Conservation (phyloP, 1,284 basidiomycete genomes). For the Ganoderma sp. region DNA sequence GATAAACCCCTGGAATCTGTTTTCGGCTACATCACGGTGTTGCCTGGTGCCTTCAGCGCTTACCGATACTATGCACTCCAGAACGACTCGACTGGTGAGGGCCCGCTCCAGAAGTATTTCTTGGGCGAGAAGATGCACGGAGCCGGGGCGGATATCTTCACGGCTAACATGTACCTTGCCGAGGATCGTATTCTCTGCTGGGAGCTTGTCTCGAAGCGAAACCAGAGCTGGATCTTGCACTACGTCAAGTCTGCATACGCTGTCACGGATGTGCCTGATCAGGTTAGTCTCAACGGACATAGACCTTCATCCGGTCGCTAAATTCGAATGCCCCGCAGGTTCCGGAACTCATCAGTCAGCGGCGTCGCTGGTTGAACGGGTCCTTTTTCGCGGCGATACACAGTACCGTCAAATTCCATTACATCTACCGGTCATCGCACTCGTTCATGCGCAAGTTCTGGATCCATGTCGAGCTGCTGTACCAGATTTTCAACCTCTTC, state of each 20-base stretch:
- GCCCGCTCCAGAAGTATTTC: constrained; percentile 94
- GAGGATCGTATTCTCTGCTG: constrained; percentile 93
- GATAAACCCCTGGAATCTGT: constrained; percentile 88
- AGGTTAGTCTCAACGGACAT: constrained; percentile 49
- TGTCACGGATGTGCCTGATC: constrained; percentile 91
- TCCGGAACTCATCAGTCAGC: constrained; percentile 90
- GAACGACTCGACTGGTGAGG: constrained; percentile 83
- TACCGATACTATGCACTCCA: constrained; percentile 91
- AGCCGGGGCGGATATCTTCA: constrained; percentile 87
- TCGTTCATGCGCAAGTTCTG: constrained; percentile 85
- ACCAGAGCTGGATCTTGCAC: constrained; percentile 87
- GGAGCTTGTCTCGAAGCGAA: constrained; percentile 91
- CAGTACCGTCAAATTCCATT: constrained; percentile 88
- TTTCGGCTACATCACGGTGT: constrained; percentile 92
- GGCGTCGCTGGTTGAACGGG: constrained; percentile 95
- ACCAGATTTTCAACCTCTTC: constrained; percentile 89
- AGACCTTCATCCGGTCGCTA: not conserved
- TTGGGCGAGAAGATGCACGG: constrained; percentile 93
- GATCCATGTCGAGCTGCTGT: constrained; percentile 94
- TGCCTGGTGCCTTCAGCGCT: constrained; percentile 94
- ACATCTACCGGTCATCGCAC: constrained; percentile 91
- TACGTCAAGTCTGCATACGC: constrained; percentile 94
- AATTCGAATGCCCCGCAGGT: constrained; percentile 49
- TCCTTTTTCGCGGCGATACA: constrained; percentile 97
- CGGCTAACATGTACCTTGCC: constrained; percentile 95